Percentiles rank a stretch among this genome's conserved stretches.
Conservation (phyloP, 2,329 filamentous ascomycete genomes). For the Apiospora marii region DNA sequence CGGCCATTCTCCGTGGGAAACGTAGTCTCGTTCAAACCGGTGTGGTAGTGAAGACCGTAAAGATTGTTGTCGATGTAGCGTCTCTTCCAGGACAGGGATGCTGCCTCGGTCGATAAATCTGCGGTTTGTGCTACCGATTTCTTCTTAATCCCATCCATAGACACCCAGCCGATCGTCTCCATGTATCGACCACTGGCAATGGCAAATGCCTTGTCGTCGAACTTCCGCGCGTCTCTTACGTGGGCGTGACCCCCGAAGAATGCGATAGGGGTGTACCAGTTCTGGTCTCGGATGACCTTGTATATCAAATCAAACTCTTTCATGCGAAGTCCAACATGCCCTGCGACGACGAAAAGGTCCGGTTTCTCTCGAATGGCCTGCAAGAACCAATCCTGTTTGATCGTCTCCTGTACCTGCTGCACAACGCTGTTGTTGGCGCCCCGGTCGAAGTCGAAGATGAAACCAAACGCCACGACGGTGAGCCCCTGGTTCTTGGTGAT, state of each 20-base stretch:
- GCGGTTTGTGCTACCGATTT: constrained; percentile 41
- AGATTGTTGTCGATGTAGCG: constrained; percentile 96
- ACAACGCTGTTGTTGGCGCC: constrained; percentile 93
- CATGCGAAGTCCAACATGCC: constrained; percentile 85
- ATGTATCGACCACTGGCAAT: constrained; percentile 91
- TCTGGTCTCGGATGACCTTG: constrained; percentile 76
- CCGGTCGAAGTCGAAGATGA: constrained; percentile 90
- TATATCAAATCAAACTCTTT: constrained; percentile 81
- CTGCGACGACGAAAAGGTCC: constrained; percentile 86
- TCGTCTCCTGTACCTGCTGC: constrained; percentile 77
- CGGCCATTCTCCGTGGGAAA: constrained; percentile 81
- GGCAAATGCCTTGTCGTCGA: constrained; percentile 79
- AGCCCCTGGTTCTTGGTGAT: constrained; percentile 89
- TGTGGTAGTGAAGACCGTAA: constrained; percentile 83
- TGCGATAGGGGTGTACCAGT: constrained; percentile 85
- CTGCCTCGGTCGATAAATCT: constrained; percentile 41
- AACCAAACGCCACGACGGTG: constrained; percentile 87
- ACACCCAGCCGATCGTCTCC: constrained; percentile 95
- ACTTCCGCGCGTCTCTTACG: constrained; percentile 83
- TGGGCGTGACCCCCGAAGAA: constrained; percentile 94
- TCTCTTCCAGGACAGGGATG: constrained; percentile 69
- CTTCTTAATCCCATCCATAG: constrained; percentile 70
- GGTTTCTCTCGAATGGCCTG: constrained; percentile 83
- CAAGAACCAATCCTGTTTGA: constrained; percentile 90
- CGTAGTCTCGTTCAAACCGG: constrained; percentile 71